These are phyloP conservation scores for Hansenula anomala DNA, from an alignment of 1,139 yeast genomes.

Conservation along the genomic window DNA sequence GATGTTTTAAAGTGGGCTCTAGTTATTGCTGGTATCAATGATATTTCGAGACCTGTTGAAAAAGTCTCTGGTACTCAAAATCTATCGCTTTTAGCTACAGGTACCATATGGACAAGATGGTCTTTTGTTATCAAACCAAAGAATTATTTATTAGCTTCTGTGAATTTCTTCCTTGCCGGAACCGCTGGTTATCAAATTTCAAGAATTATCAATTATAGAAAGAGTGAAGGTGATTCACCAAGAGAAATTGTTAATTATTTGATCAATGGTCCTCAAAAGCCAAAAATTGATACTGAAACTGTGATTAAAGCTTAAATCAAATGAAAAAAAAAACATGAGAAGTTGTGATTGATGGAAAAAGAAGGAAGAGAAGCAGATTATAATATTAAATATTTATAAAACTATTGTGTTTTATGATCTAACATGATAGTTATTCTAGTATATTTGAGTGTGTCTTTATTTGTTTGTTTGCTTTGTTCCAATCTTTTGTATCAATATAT, in stretches of 20 bases:
- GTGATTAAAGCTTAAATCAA: background rate
- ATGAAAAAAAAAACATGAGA: background rate
- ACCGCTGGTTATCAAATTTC: constrained; percentile 84
- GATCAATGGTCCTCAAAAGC: constrained; percentile 37
- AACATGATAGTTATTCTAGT: too few relatives aligned
- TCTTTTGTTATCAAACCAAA: constrained; percentile 89
- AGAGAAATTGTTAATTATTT: constrained; percentile 55
- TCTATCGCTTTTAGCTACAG: constrained; percentile 79
- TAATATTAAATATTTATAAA: too few relatives aligned
- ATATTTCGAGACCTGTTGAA: constrained; percentile 86
- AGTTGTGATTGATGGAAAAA: too few relatives aligned
- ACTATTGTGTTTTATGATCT: too few relatives aligned
- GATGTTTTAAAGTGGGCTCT: constrained; percentile 64
- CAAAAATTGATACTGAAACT: background rate
- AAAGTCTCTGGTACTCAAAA: constrained; percentile 90
- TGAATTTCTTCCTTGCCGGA: constrained; percentile 86
- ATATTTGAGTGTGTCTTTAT: too few relatives aligned
- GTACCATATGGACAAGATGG: constrained; percentile 98
- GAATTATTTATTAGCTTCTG: constrained; percentile 83
- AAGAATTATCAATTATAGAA: constrained; percentile 66
- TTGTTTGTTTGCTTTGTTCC: too few relatives aligned
- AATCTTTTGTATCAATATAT: too few relatives aligned
- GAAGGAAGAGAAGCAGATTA: too few relatives aligned
- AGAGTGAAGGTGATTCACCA: constrained; percentile 43
- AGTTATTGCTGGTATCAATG: constrained; percentile 87